Evolutionary conservation across 2,329 filamentous ascomycete species (phyloP).

Genomic region (Botrytis tulipae): DNA sequence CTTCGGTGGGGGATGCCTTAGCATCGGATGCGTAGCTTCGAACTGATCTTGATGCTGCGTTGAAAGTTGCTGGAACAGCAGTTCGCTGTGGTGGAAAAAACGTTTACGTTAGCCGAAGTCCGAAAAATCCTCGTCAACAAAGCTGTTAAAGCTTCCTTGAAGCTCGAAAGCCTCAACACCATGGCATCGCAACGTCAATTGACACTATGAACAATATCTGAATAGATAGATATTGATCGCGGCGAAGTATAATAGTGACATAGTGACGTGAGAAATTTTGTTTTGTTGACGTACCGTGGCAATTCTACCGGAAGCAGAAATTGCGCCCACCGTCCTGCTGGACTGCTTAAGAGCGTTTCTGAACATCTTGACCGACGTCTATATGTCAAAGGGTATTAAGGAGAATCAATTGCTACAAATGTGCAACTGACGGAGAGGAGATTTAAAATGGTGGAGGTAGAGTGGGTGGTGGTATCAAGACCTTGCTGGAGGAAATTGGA

Average conservation of each 20-base stretch:
- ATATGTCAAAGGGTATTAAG: conserved; percentile 50
- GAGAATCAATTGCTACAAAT: conserved; percentile 64
- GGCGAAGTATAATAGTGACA: conserved; percentile 41
- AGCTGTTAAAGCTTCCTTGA: conserved; percentile 39
- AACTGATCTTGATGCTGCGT: conserved; percentile 66
- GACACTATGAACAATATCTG: conserved; percentile 44
- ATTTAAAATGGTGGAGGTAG: conserved; percentile 43
- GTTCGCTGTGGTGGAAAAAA: conserved; percentile 72
- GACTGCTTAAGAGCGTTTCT: conserved; percentile 97
- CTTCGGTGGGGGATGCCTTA: conserved; percentile 95
- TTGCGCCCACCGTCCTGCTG: conserved; percentile 88
- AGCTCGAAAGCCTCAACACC: conserved; percentile 43
- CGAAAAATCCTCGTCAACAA: conserved; percentile 41
- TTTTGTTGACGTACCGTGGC: conserved; percentile 77
- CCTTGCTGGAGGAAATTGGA: conserved; percentile 29
- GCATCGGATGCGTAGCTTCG: conserved; percentile 90
- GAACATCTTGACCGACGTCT: conserved; percentile 74
- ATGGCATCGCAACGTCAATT: conserved; percentile 35
- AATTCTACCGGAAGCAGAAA: conserved; percentile 89
- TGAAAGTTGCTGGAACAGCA: conserved; percentile 75
- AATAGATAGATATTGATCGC: conserved; percentile 36
- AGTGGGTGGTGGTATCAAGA: conserved; percentile 36
- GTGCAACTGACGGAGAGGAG: conserved; percentile 64
- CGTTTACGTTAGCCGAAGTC: conserved; percentile 53
- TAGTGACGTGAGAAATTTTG: conserved; percentile 40